Base-by-base conservation (phyloP, 345 rosid species). In the Capsella bursapastoris region DNA sequence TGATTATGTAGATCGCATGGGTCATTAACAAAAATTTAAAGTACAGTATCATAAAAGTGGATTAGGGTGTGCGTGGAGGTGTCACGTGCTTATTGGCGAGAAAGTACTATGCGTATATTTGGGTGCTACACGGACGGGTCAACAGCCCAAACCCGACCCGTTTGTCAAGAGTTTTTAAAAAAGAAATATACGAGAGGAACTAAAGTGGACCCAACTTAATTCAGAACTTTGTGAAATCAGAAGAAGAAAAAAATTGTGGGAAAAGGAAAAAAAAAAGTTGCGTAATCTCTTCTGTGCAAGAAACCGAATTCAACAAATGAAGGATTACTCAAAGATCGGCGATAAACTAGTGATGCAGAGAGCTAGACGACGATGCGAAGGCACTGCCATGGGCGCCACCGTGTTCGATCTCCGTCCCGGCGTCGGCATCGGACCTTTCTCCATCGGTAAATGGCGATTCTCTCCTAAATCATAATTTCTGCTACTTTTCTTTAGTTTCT, bases 311-410 rank as follows among this genome's bases (percentile, higher is more conserved):
- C 9, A 14, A 13, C 5, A 37, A 32, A 66, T 71, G 77, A 65
- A 63, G 57, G 81, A 77, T 58, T 71, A 71, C 81, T 71, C 72
- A 16, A 71, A 77, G 50, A 25, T 66, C 57, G 81, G 73, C 15
- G 80, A 66, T 10, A 64, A 71, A 51, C 2, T 25, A 11, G 37
- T 35, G 91, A 70, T 79, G 87, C 95, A 84, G 86, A 84, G 94
- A 67, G 82, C 88, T 8, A 75, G 89, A 34, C 87, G 91, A 61
- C 96, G 97, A 58, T 92, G 89, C 72, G 99, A 95, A 82, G 97
- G 99, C 80, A 89, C 97, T 7, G 97, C 99, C 71, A 94, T 91
- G 97, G 97, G 99, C 57, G 89, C 90, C 75, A 89, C 91, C 75
- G 90, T 84, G 29, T 90, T 95, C 83, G 99, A 95, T 83, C 97